Evolutionary conservation across 106 monocot genomes (phyloP), one percentile per base, ranked within the genome.

Genomic region (Ottelia alismoides): DNA sequence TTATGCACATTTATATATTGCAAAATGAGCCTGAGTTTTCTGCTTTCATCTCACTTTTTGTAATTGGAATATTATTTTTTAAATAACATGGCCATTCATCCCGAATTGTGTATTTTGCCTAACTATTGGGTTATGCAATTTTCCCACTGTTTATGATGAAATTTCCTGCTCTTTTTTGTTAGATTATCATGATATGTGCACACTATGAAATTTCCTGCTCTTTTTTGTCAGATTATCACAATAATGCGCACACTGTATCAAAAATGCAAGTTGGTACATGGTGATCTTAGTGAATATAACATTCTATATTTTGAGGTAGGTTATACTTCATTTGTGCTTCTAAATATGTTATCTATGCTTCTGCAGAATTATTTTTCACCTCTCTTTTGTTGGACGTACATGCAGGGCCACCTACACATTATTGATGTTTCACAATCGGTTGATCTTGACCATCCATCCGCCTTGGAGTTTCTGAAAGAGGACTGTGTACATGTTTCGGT

Each of bases 341-440:
- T 31, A 16, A 5, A 9, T 7, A 2, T 55, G 27, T 16, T 55
- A n/a, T n/a, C n/a, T 29, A 55, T 17, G 30, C n/a, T 31, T 20
- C 19, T 55, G 23, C 17, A 11, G 12, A 10, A 25, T 18, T 22
- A 47, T 58, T 55, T 3, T n/a, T 28, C 1, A 1, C 30, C 28
- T 52, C 1, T 28, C 2, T 19, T 24, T 25, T n/a, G n/a, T n/a
- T 65, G 17, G 0, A 17, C 45, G 20, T n/a, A 61, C 59, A 47
- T 76, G 21, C 70, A 98, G 96, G 96, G 89, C n/a, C 96, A 89
- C 65, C 66, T 98, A 46, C 77, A 89, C 66, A 80, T 98, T 20
- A 89, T 98, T 75, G 96, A 98, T 72, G 96, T 98, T 30, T 98
- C 94, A 25, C 94, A 96, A 53, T 81, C 94, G 20, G 94, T 96